Evolutionary conservation across 352 stramenopile genomes (phyloP).

Genomic region (Globisporangium cederbergense): DNA sequence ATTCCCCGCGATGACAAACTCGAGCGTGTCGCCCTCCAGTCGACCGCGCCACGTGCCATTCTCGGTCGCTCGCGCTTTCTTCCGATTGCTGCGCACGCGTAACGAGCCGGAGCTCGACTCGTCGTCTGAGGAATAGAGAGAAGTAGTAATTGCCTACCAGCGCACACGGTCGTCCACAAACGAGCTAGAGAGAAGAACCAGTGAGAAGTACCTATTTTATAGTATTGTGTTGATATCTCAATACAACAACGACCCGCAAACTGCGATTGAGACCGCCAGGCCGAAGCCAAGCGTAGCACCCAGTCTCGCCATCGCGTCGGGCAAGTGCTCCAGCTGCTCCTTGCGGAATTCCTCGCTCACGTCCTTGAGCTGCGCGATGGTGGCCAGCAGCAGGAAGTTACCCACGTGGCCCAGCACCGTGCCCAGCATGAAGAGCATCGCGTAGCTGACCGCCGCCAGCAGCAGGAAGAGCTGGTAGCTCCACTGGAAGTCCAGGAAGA

Average conservation of each 20-base stretch:
- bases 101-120: constrained; percentile 18
- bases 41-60: constrained; percentile 36
- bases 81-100: constrained; percentile 53
- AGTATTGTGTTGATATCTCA: constrained; percentile 1
- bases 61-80: constrained; percentile 65
- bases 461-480: constrained; percentile 67
- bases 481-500: constrained; percentile 52
- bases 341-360: constrained; percentile 70
- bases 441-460: constrained; percentile 55
- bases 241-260: constrained; percentile 34
- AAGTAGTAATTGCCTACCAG: background rate
- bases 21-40: constrained; percentile 10
- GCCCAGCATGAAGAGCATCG: constrained; percentile 41
- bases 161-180: background rate
- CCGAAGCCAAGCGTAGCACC: constrained; percentile 36
- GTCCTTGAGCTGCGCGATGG: constrained; percentile 57
- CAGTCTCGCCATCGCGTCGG: constrained; percentile 48
- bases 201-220: constrained; percentile 8
- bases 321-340: constrained; percentile 55
- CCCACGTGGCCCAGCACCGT: constrained; percentile 56
- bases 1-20: constrained; percentile 9
- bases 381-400: constrained; percentile 62
- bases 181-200: constrained; percentile 6
- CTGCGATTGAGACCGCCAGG: constrained; percentile 52
- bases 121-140: constrained; percentile 17